Conservation (phyloP, 352 stramenopile genomes). For the Phytophthora lateralis region DNA sequence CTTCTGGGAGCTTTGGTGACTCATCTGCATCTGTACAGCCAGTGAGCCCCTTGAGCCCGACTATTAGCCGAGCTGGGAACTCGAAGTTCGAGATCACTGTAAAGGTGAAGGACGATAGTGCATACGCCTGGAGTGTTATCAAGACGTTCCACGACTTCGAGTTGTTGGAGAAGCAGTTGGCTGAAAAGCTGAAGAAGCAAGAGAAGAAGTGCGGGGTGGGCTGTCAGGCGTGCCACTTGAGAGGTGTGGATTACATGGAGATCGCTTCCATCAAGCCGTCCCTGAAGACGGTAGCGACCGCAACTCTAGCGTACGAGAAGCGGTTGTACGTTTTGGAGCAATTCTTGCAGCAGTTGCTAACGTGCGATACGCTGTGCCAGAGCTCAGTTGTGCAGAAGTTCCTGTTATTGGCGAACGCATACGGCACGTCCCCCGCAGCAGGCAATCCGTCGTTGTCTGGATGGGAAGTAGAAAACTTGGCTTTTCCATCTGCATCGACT, state of each 20-base stretch:
- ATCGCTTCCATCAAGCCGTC: slow-evolving; percentile 49
- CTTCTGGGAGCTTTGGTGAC: slow-evolving; percentile 5
- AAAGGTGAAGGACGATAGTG: slow-evolving; percentile 56
- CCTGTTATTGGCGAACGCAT: slow-evolving; percentile 50
- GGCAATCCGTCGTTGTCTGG: slow-evolving; percentile 14
- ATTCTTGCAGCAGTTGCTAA: slow-evolving; percentile 76
- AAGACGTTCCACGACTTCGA: slow-evolving; percentile 80
- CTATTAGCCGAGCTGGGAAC: slow-evolving; percentile 15
- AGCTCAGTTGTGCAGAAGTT: slow-evolving; percentile 81
- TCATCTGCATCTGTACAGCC: slow-evolving; percentile 6
- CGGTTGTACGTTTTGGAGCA: slow-evolving; percentile 63
- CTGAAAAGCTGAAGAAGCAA: slow-evolving; percentile 72
- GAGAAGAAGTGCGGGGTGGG: slow-evolving; percentile 64
- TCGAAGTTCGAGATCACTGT: slow-evolving; percentile 68
- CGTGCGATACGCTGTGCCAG: slow-evolving; percentile 75
- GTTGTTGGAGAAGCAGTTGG: slow-evolving; percentile 64
- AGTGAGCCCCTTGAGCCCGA: slow-evolving; percentile 14
- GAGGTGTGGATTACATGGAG: slow-evolving; percentile 77
- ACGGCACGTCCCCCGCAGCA: slow-evolving; percentile 10
- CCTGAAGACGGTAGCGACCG: slow-evolving; percentile 47
- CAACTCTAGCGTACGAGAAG: slow-evolving; percentile 63
- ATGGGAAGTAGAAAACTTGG: slow-evolving; percentile 27
- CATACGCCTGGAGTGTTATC: slow-evolving; percentile 69
- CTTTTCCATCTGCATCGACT: slow-evolving; percentile 19
- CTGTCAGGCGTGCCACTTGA: slow-evolving; percentile 57